A percentile compares a stretch with the other conserved stretches of the same genome.
Evolutionary conservation across 2,329 filamentous ascomycete species (phyloP).

Genomic region (Aquanectria penicillioides): DNA sequence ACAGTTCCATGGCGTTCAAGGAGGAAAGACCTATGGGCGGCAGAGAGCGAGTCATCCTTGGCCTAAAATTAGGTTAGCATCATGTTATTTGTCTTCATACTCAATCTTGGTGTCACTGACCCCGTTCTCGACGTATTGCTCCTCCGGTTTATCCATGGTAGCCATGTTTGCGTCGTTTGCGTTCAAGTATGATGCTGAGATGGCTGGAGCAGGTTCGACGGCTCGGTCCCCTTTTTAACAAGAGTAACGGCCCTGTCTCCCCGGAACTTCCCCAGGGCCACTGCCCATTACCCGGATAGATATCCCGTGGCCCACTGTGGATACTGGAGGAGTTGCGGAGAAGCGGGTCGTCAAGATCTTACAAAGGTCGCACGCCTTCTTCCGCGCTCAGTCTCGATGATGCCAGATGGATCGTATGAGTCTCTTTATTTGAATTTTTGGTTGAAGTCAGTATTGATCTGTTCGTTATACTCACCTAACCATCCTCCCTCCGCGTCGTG

Average conservation of each 20-base stretch:
- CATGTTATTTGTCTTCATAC: not conserved
- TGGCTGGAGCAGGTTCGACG: not conserved
- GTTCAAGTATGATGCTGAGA: not conserved
- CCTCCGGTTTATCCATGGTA: conserved; percentile 15
- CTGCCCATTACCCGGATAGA: conserved; percentile 17
- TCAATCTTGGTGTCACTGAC: not conserved
- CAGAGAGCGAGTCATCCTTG: not conserved
- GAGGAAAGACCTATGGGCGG: conserved; percentile 8
- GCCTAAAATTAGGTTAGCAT: not conserved
- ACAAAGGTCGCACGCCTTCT: not conserved
- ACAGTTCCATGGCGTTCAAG: conserved; percentile 9
- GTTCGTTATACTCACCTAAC: no score
- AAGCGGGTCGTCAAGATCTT: conserved; percentile 4
- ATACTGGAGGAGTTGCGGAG: not conserved
- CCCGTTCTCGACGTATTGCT: conserved; percentile 14
- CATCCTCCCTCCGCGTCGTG: no score
- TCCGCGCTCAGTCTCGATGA: not conserved
- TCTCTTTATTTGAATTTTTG: not conserved
- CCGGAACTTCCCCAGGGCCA: conserved; percentile 2
- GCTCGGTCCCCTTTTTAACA: conserved; percentile 2
- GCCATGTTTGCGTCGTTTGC: not conserved
- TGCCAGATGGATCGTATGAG: not conserved
- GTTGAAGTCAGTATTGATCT: no score
- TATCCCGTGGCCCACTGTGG: conserved; percentile 10
- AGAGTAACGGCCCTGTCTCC: not conserved